A percentile compares a stretch with the other conserved stretches of the same genome.
These are phyloP conservation scores for Kazachstania kunashirensis DNA, from an alignment of 805 yeast species.

Conservation along the genomic window DNA sequence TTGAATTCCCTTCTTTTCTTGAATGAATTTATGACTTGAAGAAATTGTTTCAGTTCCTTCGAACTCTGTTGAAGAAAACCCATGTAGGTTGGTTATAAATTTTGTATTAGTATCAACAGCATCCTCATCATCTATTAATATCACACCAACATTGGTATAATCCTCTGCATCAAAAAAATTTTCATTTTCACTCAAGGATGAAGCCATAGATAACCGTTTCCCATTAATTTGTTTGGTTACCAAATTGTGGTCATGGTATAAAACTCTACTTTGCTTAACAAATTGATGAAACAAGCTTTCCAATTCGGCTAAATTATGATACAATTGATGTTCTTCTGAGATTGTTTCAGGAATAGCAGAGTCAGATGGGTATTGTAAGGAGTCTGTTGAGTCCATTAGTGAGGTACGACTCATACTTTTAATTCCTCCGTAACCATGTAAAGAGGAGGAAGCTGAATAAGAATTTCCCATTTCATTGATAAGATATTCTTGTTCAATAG, in stretches of 20 bases:
- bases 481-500: slow-evolving; percentile 3
- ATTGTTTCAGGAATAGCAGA: not conserved
- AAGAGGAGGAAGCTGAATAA: slow-evolving; percentile 13
- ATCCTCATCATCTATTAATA: slow-evolving; percentile 39
- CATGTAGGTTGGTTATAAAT: no score
- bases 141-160: slow-evolving; percentile 39
- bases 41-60: not conserved
- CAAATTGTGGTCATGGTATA: slow-evolving; percentile 13
- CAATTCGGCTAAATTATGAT: slow-evolving; percentile 16
- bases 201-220: slow-evolving; percentile 12
- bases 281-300: slow-evolving; percentile 18
- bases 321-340: slow-evolving; percentile 17
- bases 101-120: slow-evolving; percentile 5
- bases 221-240: slow-evolving; percentile 10
- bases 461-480: slow-evolving; percentile 5
- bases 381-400: slow-evolving; percentile 6
- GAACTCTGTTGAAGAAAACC: not conserved
- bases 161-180: slow-evolving; percentile 67
- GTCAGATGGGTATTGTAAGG: slow-evolving; percentile 2
- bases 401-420: slow-evolving; percentile 6
- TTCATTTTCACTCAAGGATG: slow-evolving; percentile 36
- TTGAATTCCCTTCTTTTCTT: no score
- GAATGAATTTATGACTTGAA: no score
- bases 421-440: slow-evolving; percentile 4
- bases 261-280: slow-evolving; percentile 15